phyloP scores from a whole-genome alignment of 2,329 filamentous ascomycete genomes.

The Neonectria faginata region DNA sequence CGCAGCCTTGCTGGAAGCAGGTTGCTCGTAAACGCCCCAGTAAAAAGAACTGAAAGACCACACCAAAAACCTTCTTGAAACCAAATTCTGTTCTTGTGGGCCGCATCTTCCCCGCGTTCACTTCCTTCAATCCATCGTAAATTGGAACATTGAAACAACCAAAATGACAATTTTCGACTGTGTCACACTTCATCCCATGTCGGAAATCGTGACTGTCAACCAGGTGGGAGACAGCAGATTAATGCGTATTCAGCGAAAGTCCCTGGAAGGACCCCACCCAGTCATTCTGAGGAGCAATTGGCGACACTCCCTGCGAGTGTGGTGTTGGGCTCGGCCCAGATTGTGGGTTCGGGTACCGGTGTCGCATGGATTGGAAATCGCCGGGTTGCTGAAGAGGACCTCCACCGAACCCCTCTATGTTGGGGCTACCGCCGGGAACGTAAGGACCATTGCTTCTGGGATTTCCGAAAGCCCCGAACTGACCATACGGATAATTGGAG shows the following conservation, averaged over 20 bases:
- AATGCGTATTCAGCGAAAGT: constrained; percentile 76
- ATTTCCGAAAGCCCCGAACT: constrained; percentile 50
- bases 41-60: constrained; percentile 33
- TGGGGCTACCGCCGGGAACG: constrained; percentile 43
- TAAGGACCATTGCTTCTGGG: constrained; percentile 48
- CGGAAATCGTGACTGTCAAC: constrained; percentile 19
- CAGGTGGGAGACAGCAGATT: constrained; percentile 34
- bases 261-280: constrained; percentile 76
- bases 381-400: constrained; percentile 51
- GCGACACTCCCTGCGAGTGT: constrained; percentile 54
- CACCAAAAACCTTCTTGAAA: constrained; percentile 25
- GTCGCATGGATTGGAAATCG: constrained; percentile 61
- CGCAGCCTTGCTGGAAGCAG: constrained; percentile 23
- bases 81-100: constrained; percentile 28
- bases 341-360: constrained; percentile 59
- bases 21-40: constrained; percentile 39
- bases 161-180: background rate
- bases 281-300: constrained; percentile 63
- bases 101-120: constrained; percentile 21
- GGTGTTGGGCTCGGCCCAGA: constrained; percentile 50
- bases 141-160: constrained; percentile 1
- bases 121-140: constrained; percentile 26
- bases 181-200: constrained; percentile 10
- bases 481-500: constrained; percentile 52
- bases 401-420: constrained; percentile 47